Evolutionary conservation across 441 rosid genomes (phyloP), one percentile per base, ranked within the genome.

Genomic region (Omphalea diandra): DNA sequence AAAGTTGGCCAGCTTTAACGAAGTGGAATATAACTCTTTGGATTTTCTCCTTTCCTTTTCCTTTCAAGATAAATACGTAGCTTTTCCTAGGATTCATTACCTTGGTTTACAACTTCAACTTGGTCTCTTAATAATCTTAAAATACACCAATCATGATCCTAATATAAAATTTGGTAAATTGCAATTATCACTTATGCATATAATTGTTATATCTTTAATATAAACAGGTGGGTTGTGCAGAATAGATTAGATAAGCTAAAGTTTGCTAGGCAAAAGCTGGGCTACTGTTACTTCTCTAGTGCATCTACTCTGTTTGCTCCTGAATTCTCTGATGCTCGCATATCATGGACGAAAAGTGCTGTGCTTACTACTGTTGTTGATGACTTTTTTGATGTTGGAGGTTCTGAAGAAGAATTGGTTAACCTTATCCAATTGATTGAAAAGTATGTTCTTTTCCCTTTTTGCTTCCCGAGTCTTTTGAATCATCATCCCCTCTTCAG

Each of bases 361-460:
- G 93, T 91, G 38, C 92, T 94, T 56, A 83, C 97, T 40, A 94
- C 97, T 9, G 89, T 90, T 52, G 83, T 89, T 14, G 97, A 90
- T 35, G 98, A 90, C 75, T 93, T 93, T 65, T 93, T 82, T 66
- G 97, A 93, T 67, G 82, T 89, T 71, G 98, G 94, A 67, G 97
- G 92, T 49, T 90, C 95, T 20, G 79, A 71, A 64, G 93, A 86
- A 75, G 98, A 93, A 75, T 69, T 85, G 46, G 66, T 80, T 40
- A 90, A 88, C 84, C 82, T 93, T 50, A 76, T 89, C 54, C 76
- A 84, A 33, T 79, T 87, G 78, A 27, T 92, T 36, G 83, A 90
- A 76, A 83, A 67, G 97, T 88, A 81, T 24, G 73, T 46, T 56
- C 53, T 7, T 73, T 61, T 57, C 63, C 54, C 49, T 69, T 46